phyloP scores from a whole-genome alignment of 2,329 filamentous ascomycete species.

The Scytalidium sp. region DNA sequence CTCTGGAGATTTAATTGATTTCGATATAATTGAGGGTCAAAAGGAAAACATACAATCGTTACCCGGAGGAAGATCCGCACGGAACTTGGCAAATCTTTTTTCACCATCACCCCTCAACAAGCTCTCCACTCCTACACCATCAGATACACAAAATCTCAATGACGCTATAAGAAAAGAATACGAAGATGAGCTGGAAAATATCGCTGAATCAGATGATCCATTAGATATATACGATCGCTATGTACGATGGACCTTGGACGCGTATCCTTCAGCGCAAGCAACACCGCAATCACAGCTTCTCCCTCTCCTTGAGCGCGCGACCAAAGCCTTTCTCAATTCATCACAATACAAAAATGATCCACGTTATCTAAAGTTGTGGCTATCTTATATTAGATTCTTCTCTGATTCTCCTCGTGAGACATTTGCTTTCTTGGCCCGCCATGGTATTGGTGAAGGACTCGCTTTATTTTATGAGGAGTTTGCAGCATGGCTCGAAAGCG shows the following conservation, averaged over 20 bases:
- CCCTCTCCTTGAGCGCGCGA: conserved; percentile 85
- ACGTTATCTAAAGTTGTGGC: conserved; percentile 88
- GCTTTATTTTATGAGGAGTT: conserved; percentile 98
- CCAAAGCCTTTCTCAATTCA: conserved; percentile 82
- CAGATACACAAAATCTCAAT: conserved; percentile 73
- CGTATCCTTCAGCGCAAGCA: conserved; percentile 91
- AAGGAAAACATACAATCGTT: conserved; percentile 98
- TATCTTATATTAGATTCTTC: conserved; percentile 91
- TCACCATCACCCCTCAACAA: conserved; percentile 61
- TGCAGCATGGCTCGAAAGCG: conserved; percentile 84
- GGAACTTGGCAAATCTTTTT: conserved; percentile 80
- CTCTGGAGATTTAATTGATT: conserved; percentile 59
- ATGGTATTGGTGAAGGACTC: conserved; percentile 80
- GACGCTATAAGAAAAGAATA: conserved; percentile 79
- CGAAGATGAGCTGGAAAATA: conserved; percentile 74
- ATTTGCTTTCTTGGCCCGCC: conserved; percentile 85
- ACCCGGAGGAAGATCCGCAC: conserved; percentile 83
- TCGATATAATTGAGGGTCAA: conserved; percentile 91
- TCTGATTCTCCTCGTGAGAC: conserved; percentile 90
- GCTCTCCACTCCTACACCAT: conserved; percentile 61
- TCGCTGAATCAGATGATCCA: conserved; percentile 89
- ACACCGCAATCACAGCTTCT: conserved; percentile 89
- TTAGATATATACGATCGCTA: conserved; percentile 96
- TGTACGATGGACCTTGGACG: conserved; percentile 92
- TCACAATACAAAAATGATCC: conserved; percentile 93